Base-by-base conservation (phyloP, 108 stramenopile genomes). In the Cyclotella kingstonii region DNA sequence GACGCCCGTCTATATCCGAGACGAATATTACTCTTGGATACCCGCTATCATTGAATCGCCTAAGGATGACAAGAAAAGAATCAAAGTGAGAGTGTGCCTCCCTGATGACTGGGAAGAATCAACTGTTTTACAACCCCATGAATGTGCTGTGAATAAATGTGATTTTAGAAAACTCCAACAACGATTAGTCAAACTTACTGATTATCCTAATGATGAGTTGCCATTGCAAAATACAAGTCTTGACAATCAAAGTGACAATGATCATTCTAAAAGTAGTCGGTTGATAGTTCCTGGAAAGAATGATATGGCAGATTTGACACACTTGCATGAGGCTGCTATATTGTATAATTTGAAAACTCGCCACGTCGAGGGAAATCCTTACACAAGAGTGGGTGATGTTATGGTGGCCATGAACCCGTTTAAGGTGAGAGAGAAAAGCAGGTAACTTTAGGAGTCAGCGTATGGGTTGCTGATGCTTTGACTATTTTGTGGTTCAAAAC, bases 281-380 rank as follows among this genome's bases (percentile, higher is more conserved):
- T 63, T 46, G 10, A 56, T 60, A 1, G 33, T 26, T 2, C 61
- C 29, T 17, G 81, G 72, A 27, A 80, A 80, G 60, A 55, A 73
- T 36, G 97, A 97, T 63, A 89, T 97, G 84, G 93, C 90, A 5
- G 88, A 90, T 49, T 75, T 97, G 23, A 76, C 86, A 15, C 77
- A 92, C 63, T 71, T 97, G 70, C 97, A 97, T 74, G 97, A 97
- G 78, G 94, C 96, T n/a, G 89, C 95, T 8, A 96, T 97, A 78
- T 76, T 97, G 11, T 91, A 94, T 74, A 94, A 90, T 68, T 65
- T 91, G 54, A 91, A 87, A 56, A 76, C 78, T 19, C 78, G 93
- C 17, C 89, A 94, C 70, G 49, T 36, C 23, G 43, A 43, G 14
- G 77, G 75, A 17, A 55, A 77, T 43, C 93, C 92, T 4, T 97